A percentile compares a stretch with the other conserved stretches of the same genome.
Evolutionary conservation across 176 grass and related monocot genomes (phyloP).

Genomic region (Oryza longistaminata): DNA sequence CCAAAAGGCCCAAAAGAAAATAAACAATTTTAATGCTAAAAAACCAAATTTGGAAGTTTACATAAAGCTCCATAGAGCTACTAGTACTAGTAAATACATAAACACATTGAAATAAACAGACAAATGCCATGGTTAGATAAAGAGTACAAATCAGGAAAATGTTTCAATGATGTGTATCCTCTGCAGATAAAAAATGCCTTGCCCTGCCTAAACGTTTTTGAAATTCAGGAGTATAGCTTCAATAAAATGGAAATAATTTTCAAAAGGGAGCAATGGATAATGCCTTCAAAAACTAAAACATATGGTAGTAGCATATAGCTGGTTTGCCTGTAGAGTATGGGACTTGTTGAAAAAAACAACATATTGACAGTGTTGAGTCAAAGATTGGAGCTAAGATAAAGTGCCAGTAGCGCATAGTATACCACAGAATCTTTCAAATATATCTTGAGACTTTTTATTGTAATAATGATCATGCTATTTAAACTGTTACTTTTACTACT

Average conservation of each 20-base stretch:
- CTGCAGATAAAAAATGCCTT: neutral
- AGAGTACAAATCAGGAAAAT: neutral
- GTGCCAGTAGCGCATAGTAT: neutral
- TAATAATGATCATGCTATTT: neutral
- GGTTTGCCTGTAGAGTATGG: neutral
- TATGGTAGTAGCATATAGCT: neutral
- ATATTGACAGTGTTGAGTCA: neutral
- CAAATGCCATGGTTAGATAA: constrained; percentile 21
- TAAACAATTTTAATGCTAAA: neutral
- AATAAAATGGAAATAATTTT: neutral
- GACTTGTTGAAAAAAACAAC: neutral
- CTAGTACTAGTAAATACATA: neutral
- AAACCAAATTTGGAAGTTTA: neutral
- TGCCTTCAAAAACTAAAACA: neutral
- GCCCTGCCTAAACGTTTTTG: neutral
- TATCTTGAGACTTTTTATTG: neutral
- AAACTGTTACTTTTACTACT: constrained; percentile 6
- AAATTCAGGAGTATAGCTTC: neutral
- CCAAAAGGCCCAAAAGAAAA: neutral
- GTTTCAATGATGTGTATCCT: neutral
- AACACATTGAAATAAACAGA: neutral
- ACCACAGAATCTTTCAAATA: neutral
- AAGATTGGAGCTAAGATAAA: neutral
- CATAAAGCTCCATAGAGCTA: neutral
- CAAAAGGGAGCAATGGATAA: neutral